Evolutionary conservation across 192 early-diverging fungal species (phyloP), one percentile per base, ranked within the genome.

Genomic region (Coemansia sp.): DNA sequence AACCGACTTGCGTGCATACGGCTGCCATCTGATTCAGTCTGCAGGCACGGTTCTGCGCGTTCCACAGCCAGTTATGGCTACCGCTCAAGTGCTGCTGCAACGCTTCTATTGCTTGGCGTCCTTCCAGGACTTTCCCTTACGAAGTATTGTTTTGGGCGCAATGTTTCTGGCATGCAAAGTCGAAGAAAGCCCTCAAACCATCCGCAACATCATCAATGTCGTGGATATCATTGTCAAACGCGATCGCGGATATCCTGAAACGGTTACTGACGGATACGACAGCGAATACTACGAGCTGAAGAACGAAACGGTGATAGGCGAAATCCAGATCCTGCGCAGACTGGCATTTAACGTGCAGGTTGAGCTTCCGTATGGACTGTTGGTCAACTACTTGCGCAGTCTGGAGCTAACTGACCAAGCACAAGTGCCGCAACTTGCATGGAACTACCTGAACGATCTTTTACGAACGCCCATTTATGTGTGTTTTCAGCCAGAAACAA

Each of bases 341-440:
- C 81, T 99, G 6, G 93, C 87, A 8, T 99, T 99, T 67, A 91
- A 96, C 64, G 93, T 97, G 5, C 93, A 96, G 56, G 95, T 98
- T 1, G 88, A 96, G 69, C 83, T 93, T 11, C 94, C 97, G n/a
- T 94, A 99, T 67, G 89, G 89, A 15, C 83, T 93, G 47, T 86
- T 99, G 85, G 84, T 96, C 53, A 95, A 96, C 59, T 99, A 94
- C 67, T 61, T 98, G 62, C 85, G 85, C 36, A 83, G 87, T 20
- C 73, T 99, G 36, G 88, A 85, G 23, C 56, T 94, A 40, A 84
- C 82, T 6, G 85, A 85, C 9, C 85, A 95, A 56, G 79, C 84
- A 10, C 77, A 58, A 9, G 67, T 99, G n/a, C 83, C 88, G 6
- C 92, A 93, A 56, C 76, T 81, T 18, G 90, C 94, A 11, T 97